Percentiles rank a stretch among this genome's conserved stretches.
phyloP scores from a whole-genome alignment of 441 rosid genomes.

The Brassica hybrid region DNA sequence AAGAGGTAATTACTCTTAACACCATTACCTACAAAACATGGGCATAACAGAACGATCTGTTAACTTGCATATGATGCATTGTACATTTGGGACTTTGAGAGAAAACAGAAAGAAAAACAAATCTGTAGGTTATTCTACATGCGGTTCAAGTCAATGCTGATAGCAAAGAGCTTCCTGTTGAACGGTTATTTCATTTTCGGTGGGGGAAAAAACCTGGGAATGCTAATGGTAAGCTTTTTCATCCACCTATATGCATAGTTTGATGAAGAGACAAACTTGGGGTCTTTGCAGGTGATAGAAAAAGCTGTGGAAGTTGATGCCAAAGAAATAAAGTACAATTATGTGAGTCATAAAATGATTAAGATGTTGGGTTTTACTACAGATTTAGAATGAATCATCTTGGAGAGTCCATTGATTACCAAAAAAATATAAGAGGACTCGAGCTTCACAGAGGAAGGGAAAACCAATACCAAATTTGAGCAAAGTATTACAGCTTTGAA shows the following conservation, averaged over 20 bases:
- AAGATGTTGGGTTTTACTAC: not conserved
- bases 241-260: no score
- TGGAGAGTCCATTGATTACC: not conserved
- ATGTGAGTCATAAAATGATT: not conserved
- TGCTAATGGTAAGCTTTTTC: constrained; percentile 70
- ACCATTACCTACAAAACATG: constrained; percentile 31
- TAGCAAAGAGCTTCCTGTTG: constrained; percentile 73
- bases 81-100: constrained; percentile 44
- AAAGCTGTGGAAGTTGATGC: constrained; percentile 48
- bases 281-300: constrained; percentile 89
- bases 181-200: constrained; percentile 94
- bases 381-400: not conserved
- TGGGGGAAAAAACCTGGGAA: constrained; percentile 95
- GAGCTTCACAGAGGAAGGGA: no score
- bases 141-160: constrained; percentile 94
- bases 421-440: not conserved
- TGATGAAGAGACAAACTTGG: constrained; percentile 40
- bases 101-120: not conserved
- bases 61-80: constrained; percentile 31
- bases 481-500: no score
- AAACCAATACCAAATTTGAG: no score
- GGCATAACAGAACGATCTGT: constrained; percentile 9
- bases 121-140: constrained; percentile 86
- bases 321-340: no score
- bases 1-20: constrained; percentile 62